A percentile compares a stretch with the other conserved stretches of the same genome.
Evolutionary conservation across 2,329 filamentous ascomycete species (phyloP).

Genomic region (Talaromyces sp.): DNA sequence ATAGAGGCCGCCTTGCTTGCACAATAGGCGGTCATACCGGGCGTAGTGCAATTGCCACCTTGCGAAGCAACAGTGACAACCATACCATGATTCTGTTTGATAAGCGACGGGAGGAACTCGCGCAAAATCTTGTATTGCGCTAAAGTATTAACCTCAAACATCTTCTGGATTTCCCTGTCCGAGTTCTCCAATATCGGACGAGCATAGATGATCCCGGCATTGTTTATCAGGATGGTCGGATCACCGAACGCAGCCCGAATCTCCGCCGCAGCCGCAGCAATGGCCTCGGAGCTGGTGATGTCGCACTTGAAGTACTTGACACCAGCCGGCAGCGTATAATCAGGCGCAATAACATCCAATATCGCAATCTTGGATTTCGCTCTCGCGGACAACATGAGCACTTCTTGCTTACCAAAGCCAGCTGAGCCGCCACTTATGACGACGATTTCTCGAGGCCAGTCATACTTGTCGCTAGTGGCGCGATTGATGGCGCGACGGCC

Average conservation of each 20-base stretch:
- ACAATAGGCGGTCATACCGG: conserved; percentile 49
- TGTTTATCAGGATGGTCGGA: conserved; percentile 45
- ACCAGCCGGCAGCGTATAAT: conserved; percentile 26
- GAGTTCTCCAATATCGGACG: conserved; percentile 43
- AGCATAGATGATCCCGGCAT: conserved; percentile 44
- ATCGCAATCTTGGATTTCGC: conserved; percentile 64
- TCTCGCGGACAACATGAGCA: conserved; percentile 61
- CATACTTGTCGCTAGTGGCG: conserved; percentile 31
- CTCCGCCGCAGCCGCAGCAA: conserved; percentile 26
- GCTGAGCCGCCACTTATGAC: conserved; percentile 71
- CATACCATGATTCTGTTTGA: conserved; percentile 49
- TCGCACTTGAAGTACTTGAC: conserved; percentile 28
- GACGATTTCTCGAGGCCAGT: conserved; percentile 66
- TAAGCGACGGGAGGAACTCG: conserved; percentile 49
- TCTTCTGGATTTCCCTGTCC: conserved; percentile 39
- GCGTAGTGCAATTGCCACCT: conserved; percentile 45
- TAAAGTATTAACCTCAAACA: conserved; percentile 49
- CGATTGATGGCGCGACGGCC: conserved; percentile 52
- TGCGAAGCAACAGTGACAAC: conserved; percentile 53
- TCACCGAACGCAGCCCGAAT: conserved; percentile 35
- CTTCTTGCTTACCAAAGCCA: conserved; percentile 68
- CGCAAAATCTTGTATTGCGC: conserved; percentile 47
- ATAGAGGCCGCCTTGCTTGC: conserved; percentile 49
- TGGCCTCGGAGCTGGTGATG: conserved; percentile 23
- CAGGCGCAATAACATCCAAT: conserved; percentile 64